Evolutionary conservation across 371 early-diverging fungal species (phyloP).

Genomic region (Actinomortierella wolfii): DNA sequence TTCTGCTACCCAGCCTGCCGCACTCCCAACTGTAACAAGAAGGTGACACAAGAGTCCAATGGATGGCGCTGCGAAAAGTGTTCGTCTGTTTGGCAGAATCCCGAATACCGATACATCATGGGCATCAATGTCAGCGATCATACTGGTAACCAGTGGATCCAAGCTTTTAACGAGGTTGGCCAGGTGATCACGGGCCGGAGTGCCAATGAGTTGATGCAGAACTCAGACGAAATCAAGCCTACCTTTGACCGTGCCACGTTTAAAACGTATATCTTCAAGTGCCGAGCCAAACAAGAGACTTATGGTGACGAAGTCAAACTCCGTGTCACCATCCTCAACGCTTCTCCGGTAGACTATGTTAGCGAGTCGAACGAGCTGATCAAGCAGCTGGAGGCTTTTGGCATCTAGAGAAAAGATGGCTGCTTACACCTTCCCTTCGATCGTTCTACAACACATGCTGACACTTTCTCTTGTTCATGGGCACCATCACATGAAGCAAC

Average conservation of each 20-base stretch:
- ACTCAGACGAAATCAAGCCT: slow-evolving; percentile 15
- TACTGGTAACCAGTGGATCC: slow-evolving; percentile 82
- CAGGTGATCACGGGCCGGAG: slow-evolving; percentile 64
- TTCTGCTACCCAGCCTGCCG: slow-evolving; percentile 87
- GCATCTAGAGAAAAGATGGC: slow-evolving; percentile 13
- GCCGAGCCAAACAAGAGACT: slow-evolving; percentile 81
- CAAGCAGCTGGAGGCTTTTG: slow-evolving; percentile 52
- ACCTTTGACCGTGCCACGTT: slow-evolving; percentile 59
- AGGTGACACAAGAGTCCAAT: slow-evolving; percentile 67
- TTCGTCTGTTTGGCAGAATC: slow-evolving; percentile 62
- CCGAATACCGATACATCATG: slow-evolving; percentile 84
- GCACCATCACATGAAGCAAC: too few relatives aligned
- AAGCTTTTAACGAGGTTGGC: slow-evolving; percentile 88
- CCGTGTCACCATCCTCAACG: slow-evolving; percentile 54
- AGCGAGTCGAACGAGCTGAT: slow-evolving; percentile 60
- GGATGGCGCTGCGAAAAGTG: slow-evolving; percentile 97
- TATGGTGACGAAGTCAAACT: slow-evolving; percentile 73
- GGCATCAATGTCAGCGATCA: slow-evolving; percentile 75
- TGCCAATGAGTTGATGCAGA: slow-evolving; percentile 70
- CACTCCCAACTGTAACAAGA: slow-evolving; percentile 84
- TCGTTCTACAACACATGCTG: too few relatives aligned
- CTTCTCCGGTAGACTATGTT: slow-evolving; percentile 62
- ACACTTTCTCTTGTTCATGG: too few relatives aligned
- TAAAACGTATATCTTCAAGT: slow-evolving; percentile 70
- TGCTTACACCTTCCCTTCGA: too few relatives aligned